Evolutionary conservation across 2,329 filamentous ascomycete species (phyloP).

Genomic region (Penicillium sp.): DNA sequence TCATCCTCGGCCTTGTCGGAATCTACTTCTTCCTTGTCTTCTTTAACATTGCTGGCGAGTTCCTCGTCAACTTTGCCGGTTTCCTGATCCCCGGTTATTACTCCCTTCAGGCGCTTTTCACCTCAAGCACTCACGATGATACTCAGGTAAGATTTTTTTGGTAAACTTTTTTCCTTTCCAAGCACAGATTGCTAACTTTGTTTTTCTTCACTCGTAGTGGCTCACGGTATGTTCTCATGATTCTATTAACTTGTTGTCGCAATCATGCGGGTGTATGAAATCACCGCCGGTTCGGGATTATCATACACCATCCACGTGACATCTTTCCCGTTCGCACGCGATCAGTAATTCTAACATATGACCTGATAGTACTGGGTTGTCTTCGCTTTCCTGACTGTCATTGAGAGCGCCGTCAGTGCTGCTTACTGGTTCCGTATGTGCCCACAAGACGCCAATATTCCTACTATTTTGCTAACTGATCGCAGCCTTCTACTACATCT

Average conservation of each 20-base stretch:
- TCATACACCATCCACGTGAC: constrained; percentile 27
- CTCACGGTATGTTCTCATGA: constrained; percentile 51
- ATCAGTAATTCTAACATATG: constrained; percentile 12
- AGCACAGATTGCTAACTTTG: constrained; percentile 17
- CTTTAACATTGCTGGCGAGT: constrained; percentile 68
- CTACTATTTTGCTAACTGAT: constrained; percentile 22
- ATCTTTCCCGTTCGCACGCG: background rate
- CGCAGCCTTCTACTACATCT: constrained; percentile 91
- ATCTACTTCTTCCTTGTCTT: constrained; percentile 70
- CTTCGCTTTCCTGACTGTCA: constrained; percentile 62
- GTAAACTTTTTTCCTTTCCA: background rate
- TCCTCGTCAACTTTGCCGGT: constrained; percentile 65
- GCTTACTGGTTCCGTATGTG: constrained; percentile 66
- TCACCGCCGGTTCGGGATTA: constrained; percentile 10
- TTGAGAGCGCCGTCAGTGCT: constrained; percentile 64
- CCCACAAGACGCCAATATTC: background rate
- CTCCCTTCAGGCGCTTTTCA: constrained; percentile 63
- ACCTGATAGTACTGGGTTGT: constrained; percentile 62
- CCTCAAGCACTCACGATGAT: constrained; percentile 58
- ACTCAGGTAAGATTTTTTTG: constrained; percentile 54
- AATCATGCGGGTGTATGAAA: constrained; percentile 9
- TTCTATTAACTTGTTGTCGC: constrained; percentile 8
- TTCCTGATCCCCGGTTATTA: constrained; percentile 66
- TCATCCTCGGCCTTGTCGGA: constrained; percentile 60
- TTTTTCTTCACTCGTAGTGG: constrained; percentile 47